Percentiles rank a stretch among this genome's conserved stretches.
phyloP scores from a whole-genome alignment of 345 rosid genomes.

The Citrus australasica region DNA sequence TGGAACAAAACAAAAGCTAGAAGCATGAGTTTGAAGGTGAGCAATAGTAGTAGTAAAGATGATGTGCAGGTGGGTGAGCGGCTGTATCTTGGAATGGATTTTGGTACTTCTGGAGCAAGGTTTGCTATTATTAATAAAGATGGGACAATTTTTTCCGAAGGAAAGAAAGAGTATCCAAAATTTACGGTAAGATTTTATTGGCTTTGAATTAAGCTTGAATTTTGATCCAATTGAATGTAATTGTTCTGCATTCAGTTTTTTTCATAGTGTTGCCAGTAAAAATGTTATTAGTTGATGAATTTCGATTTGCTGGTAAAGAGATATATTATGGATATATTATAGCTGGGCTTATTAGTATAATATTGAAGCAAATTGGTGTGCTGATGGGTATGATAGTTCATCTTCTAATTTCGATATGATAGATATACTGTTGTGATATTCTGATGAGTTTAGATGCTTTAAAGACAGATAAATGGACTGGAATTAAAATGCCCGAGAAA shows the following conservation, averaged over 20 bases:
- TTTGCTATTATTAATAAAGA: conserved; percentile 65
- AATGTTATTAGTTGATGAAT: neutral
- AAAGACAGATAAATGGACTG: neutral
- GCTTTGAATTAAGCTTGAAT: neutral
- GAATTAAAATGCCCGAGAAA: neutral
- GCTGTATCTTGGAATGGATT: conserved; percentile 89
- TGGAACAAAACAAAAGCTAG: conserved; percentile 11
- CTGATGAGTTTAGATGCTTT: neutral
- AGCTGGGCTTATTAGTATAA: neutral
- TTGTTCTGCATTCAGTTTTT: neutral
- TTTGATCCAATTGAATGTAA: neutral
- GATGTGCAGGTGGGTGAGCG: conserved; percentile 23
- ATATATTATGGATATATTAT: neutral
- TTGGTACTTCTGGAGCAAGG: conserved; percentile 94
- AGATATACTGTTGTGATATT: neutral
- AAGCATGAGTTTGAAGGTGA: conserved; percentile 27
- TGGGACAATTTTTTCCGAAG: conserved; percentile 56
- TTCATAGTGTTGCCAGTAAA: neutral
- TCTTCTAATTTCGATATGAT: neutral
- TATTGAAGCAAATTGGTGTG: neutral
- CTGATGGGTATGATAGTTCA: neutral
- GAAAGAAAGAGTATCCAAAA: conserved; percentile 64
- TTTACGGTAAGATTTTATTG: conserved; percentile 35
- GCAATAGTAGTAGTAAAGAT: conserved; percentile 14
- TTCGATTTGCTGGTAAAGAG: neutral